Conservation (phyloP, 176 grass and related monocot species). For the Zoysia japonica region DNA sequence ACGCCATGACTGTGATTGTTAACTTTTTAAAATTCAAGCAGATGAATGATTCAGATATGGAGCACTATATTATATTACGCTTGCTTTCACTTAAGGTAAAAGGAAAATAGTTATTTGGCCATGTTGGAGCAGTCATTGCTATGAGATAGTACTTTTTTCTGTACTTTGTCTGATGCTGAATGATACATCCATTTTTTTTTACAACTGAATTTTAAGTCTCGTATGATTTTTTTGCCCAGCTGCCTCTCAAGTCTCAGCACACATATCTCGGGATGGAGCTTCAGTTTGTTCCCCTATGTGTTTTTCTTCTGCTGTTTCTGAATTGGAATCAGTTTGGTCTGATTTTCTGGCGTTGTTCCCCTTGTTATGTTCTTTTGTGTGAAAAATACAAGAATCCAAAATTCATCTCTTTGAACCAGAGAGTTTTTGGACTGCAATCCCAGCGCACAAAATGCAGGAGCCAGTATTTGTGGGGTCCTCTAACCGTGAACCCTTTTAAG, state of each 20-base stretch:
- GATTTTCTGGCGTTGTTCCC: not conserved
- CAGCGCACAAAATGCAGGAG: conserved; percentile 35
- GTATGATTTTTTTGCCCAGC: not conserved
- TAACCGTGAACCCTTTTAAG: conserved; percentile 38
- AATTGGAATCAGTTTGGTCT: not conserved
- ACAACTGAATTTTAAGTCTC: not conserved
- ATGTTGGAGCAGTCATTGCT: not conserved
- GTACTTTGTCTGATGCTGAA: not conserved
- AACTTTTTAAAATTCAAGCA: not conserved
- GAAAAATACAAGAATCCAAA: conserved; percentile 3
- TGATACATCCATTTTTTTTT: not conserved
- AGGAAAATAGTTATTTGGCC: conserved; percentile 1
- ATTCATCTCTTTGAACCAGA: conserved; percentile 30
- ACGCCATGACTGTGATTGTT: conserved; percentile 10
- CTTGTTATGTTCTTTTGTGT: conserved; percentile 21
- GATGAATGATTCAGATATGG: conserved; percentile 7
- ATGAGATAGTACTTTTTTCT: not conserved
- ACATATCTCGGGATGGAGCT: not conserved
- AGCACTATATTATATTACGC: not conserved
- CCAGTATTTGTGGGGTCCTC: conserved; percentile 37
- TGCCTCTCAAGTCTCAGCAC: not conserved
- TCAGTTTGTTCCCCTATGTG: not conserved
- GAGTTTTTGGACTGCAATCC: conserved; percentile 34
- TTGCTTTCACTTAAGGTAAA: conserved; percentile 3
- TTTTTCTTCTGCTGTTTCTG: not conserved